Evolutionary conservation across 805 yeast species (phyloP), one percentile per base, ranked within the genome.

Genomic region (Starmera amethionina): DNA sequence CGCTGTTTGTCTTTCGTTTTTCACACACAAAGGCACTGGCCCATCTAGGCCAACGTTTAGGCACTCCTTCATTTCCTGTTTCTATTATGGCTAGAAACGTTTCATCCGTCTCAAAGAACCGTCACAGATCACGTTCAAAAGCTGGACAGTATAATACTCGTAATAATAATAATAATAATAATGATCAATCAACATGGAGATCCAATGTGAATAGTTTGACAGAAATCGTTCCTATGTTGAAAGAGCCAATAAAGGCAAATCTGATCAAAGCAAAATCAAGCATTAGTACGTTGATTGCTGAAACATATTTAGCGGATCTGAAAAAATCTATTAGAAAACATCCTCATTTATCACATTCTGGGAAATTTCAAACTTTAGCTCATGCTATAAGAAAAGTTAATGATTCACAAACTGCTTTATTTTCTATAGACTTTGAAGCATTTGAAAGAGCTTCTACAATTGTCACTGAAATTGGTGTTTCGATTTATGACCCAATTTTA

Each of bases 361-460:
- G 19, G 8, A 34, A 15, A 4, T 43, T 49, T 15, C 18, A 27
- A 9, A 22, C 19, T 3, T 42, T 53, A 18, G 33, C 36, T 27
- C 32, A 40, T 5, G 34, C 38, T 2, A 35, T 53, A 11, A 18
- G 32, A 1, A 30, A n/a, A 1, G 37, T 47, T 12, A 52, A 52
- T 39, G 37, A 40, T 7, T 40, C 36, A 12, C 28, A 37, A 6
- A 47, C 44, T 29, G 34, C 43, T 3, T 34, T 53, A 10, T 60
- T 76, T 38, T 62, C 72, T 12, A 55, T 77, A 35, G 83, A 77
- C 52, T 60, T 75, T 2, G 84, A 77, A 51, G 81, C 81, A 1
- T 75, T 56, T 59, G 83, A 77, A 49, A 44, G 49, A 19, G 56
- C 70, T 45, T 59, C 57, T 12, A 50, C 59, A 16, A 42, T 56